Percentiles rank a stretch among this genome's conserved stretches.
These are phyloP conservation scores for Aspergillus nidulans DNA, from an alignment of 495 filamentous ascomycete genomes.

Conservation along the genomic window DNA sequence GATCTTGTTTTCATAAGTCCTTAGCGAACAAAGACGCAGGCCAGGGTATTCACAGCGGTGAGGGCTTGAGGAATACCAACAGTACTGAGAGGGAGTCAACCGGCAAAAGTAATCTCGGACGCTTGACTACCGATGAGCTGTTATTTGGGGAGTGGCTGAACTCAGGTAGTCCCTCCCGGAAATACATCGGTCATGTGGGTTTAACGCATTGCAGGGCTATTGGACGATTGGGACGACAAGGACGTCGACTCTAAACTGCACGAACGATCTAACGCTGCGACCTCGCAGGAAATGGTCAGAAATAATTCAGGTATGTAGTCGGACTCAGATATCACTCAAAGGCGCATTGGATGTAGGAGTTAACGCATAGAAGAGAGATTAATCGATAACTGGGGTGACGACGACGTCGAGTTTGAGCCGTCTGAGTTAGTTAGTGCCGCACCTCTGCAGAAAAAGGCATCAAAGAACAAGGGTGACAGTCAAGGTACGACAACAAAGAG, in stretches of 20 bases:
- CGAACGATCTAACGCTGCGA: background rate
- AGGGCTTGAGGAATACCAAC: constrained; percentile 5
- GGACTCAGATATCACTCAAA: constrained; percentile 33
- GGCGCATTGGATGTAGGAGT: too few species aligned
- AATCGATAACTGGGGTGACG: constrained; percentile 11
- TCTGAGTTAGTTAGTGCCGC: background rate
- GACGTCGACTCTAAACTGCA: background rate
- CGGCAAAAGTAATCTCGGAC: constrained; percentile 25
- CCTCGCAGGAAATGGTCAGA: too few species aligned
- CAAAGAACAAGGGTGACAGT: constrained; percentile 13
- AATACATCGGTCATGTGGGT: background rate
- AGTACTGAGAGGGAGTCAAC: constrained; percentile 5
- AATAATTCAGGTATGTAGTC: too few species aligned
- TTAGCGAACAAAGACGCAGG: background rate
- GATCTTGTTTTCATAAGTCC: constrained; percentile 46
- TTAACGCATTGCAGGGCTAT: background rate
- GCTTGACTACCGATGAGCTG: constrained; percentile 54
- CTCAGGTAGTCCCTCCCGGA: constrained; percentile 20
- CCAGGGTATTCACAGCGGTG: constrained; percentile 5
- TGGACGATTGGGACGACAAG: constrained; percentile 13
- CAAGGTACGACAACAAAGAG: constrained; percentile 7
- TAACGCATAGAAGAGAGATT: background rate
- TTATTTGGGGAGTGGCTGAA: constrained; percentile 52
- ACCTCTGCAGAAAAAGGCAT: background rate
- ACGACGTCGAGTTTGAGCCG: background rate